A percentile compares a stretch with the other conserved stretches of the same genome.
Evolutionary conservation across 139 green algal species (phyloP).

Genomic region (Pleodorina starrii): DNA sequence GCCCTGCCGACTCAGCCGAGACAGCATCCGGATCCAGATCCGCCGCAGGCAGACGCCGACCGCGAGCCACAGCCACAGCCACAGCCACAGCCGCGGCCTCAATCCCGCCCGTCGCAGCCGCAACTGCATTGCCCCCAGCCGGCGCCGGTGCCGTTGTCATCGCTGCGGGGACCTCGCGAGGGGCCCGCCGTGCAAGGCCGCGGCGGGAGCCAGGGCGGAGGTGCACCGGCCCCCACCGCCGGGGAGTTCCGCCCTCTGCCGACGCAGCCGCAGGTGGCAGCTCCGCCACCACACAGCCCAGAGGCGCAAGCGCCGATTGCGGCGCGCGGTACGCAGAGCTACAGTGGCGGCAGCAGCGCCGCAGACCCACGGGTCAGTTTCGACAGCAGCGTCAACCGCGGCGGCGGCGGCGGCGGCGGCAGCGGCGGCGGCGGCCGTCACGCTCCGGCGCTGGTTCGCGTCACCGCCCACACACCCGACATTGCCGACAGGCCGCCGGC

Average conservation of each 20-base stretch:
- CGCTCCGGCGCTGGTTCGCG: not conserved
- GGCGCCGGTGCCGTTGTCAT: not conserved
- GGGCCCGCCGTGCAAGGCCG: not conserved
- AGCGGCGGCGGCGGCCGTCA: not conserved
- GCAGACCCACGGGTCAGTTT: not conserved
- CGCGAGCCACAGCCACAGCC: not conserved
- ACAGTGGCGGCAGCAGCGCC: not conserved
- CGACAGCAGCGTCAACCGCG: not conserved
- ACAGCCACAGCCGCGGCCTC: not conserved
- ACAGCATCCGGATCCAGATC: not conserved
- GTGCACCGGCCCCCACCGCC: too few relatives aligned
- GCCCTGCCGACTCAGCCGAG: too few relatives aligned
- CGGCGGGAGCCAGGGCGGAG: too few relatives aligned
- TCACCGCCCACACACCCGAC: constrained; percentile 21
- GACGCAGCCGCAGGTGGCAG: too few relatives aligned
- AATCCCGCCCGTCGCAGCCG: not conserved
- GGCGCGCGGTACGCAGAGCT: too few relatives aligned
- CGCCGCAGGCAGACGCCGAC: too few relatives aligned
- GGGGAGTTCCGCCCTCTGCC: too few relatives aligned
- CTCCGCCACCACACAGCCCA: too few relatives aligned
- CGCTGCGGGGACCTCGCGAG: too few relatives aligned
- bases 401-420: not conserved
- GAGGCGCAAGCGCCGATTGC: too few relatives aligned
- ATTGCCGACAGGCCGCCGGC: constrained; percentile 9
- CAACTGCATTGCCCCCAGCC: not conserved